These are phyloP conservation scores for Fusarium continuum DNA, from an alignment of 2,329 filamentous ascomycete species.

Conservation along the genomic window DNA sequence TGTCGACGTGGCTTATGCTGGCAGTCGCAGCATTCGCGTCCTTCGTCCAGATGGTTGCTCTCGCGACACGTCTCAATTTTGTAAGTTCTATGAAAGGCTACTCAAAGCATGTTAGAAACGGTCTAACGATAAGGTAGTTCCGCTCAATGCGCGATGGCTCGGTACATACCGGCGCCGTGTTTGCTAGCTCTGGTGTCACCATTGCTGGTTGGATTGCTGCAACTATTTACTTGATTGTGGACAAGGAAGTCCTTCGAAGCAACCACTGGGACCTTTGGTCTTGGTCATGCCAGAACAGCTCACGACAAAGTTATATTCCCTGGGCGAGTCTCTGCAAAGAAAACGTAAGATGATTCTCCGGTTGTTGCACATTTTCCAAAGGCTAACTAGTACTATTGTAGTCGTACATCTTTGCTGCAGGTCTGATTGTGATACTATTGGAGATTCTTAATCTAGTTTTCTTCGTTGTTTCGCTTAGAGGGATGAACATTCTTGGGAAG, in stretches of 20 bases:
- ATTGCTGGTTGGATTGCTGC: neutral
- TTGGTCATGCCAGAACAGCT: slow-evolving; percentile 8
- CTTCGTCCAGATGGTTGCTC: neutral
- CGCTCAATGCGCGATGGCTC: neutral
- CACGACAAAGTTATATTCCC: slow-evolving; percentile 7
- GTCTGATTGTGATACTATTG: neutral
- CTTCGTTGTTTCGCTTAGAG: neutral
- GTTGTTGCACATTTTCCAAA: accelerated
- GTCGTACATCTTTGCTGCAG: neutral
- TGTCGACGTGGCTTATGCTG: slow-evolving; percentile 13
- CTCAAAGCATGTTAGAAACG: accelerated
- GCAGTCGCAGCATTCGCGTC: neutral
- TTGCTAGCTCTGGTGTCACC: neutral
- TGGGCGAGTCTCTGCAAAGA: slow-evolving; percentile 3
- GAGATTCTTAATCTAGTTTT: neutral
- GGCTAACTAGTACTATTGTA: accelerated
- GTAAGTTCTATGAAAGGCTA: neutral
- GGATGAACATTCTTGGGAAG: neutral
- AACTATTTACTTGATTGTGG: slow-evolving; percentile 1
- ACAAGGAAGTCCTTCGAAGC: neutral
- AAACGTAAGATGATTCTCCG: neutral
- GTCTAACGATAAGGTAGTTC: neutral
- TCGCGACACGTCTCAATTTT: neutral
- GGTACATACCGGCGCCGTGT: neutral
- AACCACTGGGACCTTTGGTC: slow-evolving; percentile 22